Percentiles rank a stretch among this genome's conserved stretches.
Conservation (phyloP, 2,329 filamentous ascomycete species). For the Didymella segeticola region DNA sequence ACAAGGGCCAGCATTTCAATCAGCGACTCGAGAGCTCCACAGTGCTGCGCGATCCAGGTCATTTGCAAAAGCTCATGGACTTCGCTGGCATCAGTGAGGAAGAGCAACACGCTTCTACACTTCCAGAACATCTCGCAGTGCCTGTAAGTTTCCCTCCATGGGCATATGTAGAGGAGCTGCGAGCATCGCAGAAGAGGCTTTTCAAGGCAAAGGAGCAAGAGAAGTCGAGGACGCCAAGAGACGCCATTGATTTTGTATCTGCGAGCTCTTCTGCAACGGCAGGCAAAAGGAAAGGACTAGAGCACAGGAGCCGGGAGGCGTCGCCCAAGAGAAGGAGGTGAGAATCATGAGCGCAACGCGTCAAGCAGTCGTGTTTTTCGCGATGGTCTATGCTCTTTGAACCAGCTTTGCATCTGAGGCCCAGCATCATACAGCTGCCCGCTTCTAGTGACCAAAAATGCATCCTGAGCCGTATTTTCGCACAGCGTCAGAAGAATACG, state of each 20-base stretch:
- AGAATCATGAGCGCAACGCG: neutral
- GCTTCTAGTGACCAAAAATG: neutral
- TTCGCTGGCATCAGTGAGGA: constrained; percentile 67
- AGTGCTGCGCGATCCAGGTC: constrained; percentile 73
- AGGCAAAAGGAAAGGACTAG: constrained; percentile 41
- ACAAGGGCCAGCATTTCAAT: constrained; percentile 79
- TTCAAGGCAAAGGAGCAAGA: constrained; percentile 42
- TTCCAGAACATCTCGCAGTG: constrained; percentile 50
- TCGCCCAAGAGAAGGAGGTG: constrained; percentile 43
- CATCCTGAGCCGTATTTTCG: neutral
- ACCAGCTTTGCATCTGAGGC: neutral
- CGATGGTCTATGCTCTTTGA: neutral
- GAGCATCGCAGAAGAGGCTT: constrained; percentile 49
- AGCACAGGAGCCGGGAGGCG: constrained; percentile 38
- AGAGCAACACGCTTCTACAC: constrained; percentile 71
- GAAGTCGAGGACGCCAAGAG: constrained; percentile 35
- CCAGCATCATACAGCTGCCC: neutral
- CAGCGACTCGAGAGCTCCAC: constrained; percentile 70
- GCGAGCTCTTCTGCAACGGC: constrained; percentile 29
- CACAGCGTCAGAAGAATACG: neutral
- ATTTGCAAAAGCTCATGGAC: constrained; percentile 74
- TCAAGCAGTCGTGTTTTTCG: neutral
- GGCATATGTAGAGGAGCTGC: constrained; percentile 53
- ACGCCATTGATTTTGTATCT: constrained; percentile 45
- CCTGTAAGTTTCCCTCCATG: constrained; percentile 50